Evolutionary conservation across 768 basidiomycete genomes (phyloP).

Genomic region (Pulveroboletus frians): DNA sequence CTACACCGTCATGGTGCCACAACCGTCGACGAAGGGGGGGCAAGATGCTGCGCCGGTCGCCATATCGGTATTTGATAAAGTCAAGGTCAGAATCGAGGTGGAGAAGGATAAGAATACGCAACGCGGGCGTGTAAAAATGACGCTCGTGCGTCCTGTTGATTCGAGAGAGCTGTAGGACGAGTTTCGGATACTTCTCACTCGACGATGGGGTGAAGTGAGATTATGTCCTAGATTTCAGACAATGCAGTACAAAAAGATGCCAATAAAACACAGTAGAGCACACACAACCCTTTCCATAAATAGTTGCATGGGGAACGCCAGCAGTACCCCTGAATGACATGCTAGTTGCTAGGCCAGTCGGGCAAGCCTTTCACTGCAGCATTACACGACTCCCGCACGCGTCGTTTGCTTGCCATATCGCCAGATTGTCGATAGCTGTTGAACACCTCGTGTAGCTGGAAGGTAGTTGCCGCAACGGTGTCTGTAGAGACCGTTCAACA

Average conservation of each 20-base stretch:
- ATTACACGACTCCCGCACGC: conserved; percentile 75
- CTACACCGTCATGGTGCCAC: conserved; percentile 73
- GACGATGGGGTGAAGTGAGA: not conserved
- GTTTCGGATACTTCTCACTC: not conserved
- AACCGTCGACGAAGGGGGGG: conserved; percentile 8
- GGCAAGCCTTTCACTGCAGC: conserved; percentile 68
- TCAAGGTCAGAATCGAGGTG: conserved; percentile 82
- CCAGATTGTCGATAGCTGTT: conserved; percentile 68
- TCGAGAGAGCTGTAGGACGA: conserved; percentile 36
- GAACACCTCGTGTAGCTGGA: conserved; percentile 75
- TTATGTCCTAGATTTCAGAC: not conserved
- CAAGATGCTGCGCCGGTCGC: conserved; percentile 38
- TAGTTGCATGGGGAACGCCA: not conserved
- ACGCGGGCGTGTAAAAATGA: conserved; percentile 84
- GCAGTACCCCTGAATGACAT: not conserved
- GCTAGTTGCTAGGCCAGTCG: conserved; percentile 54
- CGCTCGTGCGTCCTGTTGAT: conserved; percentile 62
- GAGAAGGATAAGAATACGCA: conserved; percentile 96
- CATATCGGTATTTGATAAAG: conserved; percentile 91
- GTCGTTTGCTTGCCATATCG: conserved; percentile 64
- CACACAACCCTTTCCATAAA: not conserved
- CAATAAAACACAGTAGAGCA: conserved; percentile 5
- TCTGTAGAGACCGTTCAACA: conserved; percentile 10
- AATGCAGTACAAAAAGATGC: not conserved
- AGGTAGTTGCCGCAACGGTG: conserved; percentile 60